Percentiles rank a stretch among this genome's conserved stretches.
Conservation (phyloP, 495 filamentous ascomycete species). For the Cercophora sp. region DNA sequence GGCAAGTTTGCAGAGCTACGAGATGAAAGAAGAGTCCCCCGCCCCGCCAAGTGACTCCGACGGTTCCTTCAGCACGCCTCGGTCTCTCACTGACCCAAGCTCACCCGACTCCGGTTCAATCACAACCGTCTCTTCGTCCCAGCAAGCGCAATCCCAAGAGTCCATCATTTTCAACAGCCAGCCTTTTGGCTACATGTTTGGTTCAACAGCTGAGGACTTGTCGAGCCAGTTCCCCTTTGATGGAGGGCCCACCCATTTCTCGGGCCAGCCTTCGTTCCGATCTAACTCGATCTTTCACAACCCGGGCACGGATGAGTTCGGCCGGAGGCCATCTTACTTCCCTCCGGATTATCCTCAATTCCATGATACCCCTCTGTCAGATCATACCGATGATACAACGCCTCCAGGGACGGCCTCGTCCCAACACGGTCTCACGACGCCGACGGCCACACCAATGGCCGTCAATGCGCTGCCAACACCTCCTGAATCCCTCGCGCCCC, state of each 20-base stretch:
- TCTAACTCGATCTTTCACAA: constrained; percentile 54
- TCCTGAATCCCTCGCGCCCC: constrained; percentile 26
- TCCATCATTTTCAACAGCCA: constrained; percentile 32
- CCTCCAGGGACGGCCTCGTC: constrained; percentile 17
- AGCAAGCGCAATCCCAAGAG: constrained; percentile 14
- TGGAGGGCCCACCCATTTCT: constrained; percentile 29
- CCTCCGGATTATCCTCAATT: constrained; percentile 44
- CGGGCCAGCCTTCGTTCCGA: constrained; percentile 42
- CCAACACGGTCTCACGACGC: constrained; percentile 12
- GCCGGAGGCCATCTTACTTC: constrained; percentile 51
- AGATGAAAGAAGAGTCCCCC: constrained; percentile 48
- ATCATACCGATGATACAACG: constrained; percentile 14
- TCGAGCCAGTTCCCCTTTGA: constrained; percentile 26
- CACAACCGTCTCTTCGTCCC: constrained; percentile 19
- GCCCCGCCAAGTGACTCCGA: constrained; percentile 34
- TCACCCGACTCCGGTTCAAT: constrained; percentile 40
- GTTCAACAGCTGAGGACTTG: constrained; percentile 38
- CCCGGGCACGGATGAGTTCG: constrained; percentile 42
- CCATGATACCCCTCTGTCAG: constrained; percentile 20
- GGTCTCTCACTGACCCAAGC: constrained; percentile 43
- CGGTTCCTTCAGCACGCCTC: constrained; percentile 59
- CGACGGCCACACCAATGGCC: not conserved
- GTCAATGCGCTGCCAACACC: constrained; percentile 22
- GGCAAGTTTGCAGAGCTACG: constrained; percentile 79
- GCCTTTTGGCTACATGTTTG: constrained; percentile 53